These are phyloP conservation scores for Heritiera fomes DNA, from an alignment of 345 rosid genomes.

Conservation along the genomic window DNA sequence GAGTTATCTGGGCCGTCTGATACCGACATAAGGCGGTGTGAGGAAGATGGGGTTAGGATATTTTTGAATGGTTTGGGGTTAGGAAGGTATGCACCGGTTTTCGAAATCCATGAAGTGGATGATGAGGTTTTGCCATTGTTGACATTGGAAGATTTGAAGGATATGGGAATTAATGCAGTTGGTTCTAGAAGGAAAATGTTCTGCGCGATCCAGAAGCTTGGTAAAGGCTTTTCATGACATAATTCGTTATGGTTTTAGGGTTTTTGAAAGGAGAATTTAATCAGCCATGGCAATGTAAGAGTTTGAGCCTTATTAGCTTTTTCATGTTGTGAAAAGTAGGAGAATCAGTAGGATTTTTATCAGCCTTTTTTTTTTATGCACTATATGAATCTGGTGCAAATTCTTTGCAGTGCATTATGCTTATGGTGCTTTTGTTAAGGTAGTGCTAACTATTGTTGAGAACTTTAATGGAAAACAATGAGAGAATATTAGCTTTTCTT, in stretches of 20 bases:
- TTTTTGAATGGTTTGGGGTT: conserved; percentile 69
- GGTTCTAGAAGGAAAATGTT: conserved; percentile 84
- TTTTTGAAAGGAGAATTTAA: conserved; percentile 28
- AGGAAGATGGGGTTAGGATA: conserved; percentile 59
- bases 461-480: conserved; percentile 8
- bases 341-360: conserved; percentile 32
- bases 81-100: conserved; percentile 71
- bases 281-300: conserved; percentile 54
- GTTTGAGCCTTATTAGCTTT: conserved; percentile 26
- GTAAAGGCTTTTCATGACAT: conserved; percentile 71
- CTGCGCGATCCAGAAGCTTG: conserved; percentile 74
- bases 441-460: conserved; percentile 15
- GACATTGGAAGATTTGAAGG: conserved; percentile 85
- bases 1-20: conserved; percentile 60
- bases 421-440: not conserved
- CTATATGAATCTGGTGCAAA: conserved; percentile 14
- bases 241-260: conserved; percentile 22
- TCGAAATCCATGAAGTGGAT: conserved; percentile 84
- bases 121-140: conserved; percentile 79
- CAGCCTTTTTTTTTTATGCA: conserved; percentile 19
- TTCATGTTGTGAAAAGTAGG: conserved; percentile 18
- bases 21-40: conserved; percentile 40
- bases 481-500: not conserved
- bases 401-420: conserved; percentile 20
- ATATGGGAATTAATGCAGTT: conserved; percentile 87